A percentile compares a stretch with the other conserved stretches of the same genome.
Conservation (phyloP, 2,329 filamentous ascomycete genomes). For the Diaporthe destruens region DNA sequence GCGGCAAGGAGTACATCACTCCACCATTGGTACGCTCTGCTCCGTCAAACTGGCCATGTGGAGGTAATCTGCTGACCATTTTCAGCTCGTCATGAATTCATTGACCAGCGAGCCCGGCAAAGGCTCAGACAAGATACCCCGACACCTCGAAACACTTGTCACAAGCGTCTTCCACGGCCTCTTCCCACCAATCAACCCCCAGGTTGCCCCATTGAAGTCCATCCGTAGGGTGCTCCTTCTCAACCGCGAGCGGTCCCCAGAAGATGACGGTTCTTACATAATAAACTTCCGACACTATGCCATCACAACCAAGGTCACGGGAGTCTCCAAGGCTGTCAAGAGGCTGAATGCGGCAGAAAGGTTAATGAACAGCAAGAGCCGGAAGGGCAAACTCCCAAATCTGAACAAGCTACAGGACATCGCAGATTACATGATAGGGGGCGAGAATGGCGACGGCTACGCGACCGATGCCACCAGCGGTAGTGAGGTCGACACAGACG, state of each 20-base stretch:
- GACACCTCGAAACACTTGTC: slow-evolving; percentile 91
- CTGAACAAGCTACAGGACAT: slow-evolving; percentile 92
- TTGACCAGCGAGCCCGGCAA: slow-evolving; percentile 77
- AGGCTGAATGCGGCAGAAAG: slow-evolving; percentile 89
- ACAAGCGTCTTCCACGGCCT: slow-evolving; percentile 97
- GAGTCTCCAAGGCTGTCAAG: slow-evolving; percentile 85
- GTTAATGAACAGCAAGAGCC: slow-evolving; percentile 71
- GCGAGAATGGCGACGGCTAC: slow-evolving; percentile 82
- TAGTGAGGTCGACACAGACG: slow-evolving; percentile 93
- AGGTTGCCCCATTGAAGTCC: slow-evolving; percentile 88
- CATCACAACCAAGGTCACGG: slow-evolving; percentile 89
- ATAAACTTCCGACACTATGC: slow-evolving; percentile 94
- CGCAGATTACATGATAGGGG: slow-evolving; percentile 92
- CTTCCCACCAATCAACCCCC: slow-evolving; percentile 95
- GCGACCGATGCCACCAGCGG: slow-evolving; percentile 88
- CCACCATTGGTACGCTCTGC: slow-evolving; percentile 76
- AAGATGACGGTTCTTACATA: slow-evolving; percentile 76
- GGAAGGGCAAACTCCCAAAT: slow-evolving; percentile 84
- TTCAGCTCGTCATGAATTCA: slow-evolving; percentile 95
- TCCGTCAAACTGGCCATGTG: neutral
- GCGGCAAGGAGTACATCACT: slow-evolving; percentile 86
- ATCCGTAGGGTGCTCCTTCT: slow-evolving; percentile 92
- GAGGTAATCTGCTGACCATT: slow-evolving; percentile 47
- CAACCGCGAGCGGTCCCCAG: slow-evolving; percentile 77
- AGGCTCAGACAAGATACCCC: slow-evolving; percentile 80